These are phyloP conservation scores for Talaromyces albobiverticillius DNA, from an alignment of 2,329 filamentous ascomycete species.

Conservation along the genomic window DNA sequence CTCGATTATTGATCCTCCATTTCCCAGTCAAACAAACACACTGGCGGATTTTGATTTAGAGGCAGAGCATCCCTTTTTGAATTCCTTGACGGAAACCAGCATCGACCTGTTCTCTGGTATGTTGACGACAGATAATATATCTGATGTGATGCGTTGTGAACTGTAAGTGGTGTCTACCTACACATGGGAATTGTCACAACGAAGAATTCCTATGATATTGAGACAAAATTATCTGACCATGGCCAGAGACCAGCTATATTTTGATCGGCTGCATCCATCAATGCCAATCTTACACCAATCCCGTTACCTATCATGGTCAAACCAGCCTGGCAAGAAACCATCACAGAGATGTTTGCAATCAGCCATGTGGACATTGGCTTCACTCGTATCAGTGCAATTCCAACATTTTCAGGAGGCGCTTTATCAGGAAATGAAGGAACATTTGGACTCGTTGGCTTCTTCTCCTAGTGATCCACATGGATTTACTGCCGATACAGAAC, in stretches of 20 bases:
- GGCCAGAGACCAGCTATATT: constrained; percentile 23
- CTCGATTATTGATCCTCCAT: background rate
- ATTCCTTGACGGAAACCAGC: background rate
- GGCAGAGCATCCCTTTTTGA: background rate
- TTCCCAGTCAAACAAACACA: background rate
- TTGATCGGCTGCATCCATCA: constrained; percentile 22
- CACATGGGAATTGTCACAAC: background rate
- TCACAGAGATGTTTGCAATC: constrained; percentile 19
- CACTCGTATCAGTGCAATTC: constrained; percentile 25
- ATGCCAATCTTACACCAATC: constrained; percentile 21
- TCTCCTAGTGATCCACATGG: background rate
- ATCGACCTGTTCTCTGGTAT: background rate
- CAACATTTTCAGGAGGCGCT: constrained; percentile 24
- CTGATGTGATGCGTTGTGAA: background rate
- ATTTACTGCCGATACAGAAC: background rate
- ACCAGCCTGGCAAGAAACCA: background rate
- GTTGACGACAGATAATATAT: background rate
- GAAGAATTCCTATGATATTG: background rate
- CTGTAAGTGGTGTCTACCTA: background rate
- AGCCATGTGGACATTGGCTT: constrained; percentile 40
- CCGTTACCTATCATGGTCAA: constrained; percentile 20
- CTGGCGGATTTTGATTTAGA: background rate
- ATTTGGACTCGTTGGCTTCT: background rate
- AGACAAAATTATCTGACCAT: background rate
- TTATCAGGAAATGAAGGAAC: background rate